Conservation (phyloP, 495 filamentous ascomycete genomes). For the Viridothelium virens region DNA sequence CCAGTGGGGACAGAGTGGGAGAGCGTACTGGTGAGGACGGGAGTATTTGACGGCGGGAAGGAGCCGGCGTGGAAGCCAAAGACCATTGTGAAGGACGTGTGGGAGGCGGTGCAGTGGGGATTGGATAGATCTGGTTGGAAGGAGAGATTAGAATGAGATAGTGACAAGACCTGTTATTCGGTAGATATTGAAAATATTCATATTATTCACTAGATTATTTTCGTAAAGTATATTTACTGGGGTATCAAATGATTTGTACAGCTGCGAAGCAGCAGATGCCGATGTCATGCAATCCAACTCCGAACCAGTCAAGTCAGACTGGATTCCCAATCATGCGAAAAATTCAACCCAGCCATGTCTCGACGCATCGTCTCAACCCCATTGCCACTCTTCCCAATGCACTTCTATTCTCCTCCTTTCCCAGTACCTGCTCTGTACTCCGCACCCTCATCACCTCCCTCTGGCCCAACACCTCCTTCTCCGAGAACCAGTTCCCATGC, state of each 20-base stretch:
- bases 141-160: neutral
- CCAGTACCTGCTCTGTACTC: slow-evolving; percentile 13
- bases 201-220: neutral
- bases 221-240: neutral
- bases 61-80: slow-evolving; percentile 48
- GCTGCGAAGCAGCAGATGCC: neutral
- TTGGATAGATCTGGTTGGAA: slow-evolving; percentile 33
- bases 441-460: slow-evolving; percentile 26
- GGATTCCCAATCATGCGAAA: neutral
- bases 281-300: neutral
- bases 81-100: slow-evolving; percentile 59
- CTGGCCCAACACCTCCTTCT: slow-evolving; percentile 43
- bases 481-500: slow-evolving; percentile 57
- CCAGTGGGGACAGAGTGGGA: slow-evolving; percentile 62
- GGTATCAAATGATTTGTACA: neutral
- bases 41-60: slow-evolving; percentile 59
- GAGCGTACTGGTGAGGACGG: slow-evolving; percentile 75
- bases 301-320: neutral
- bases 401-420: slow-evolving; percentile 9
- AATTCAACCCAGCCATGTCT: slow-evolving; percentile 19
- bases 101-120: slow-evolving; percentile 57
- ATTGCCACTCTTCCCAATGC: slow-evolving; percentile 13
- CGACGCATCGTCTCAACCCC: slow-evolving; percentile 17
- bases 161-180: neutral
- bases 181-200: neutral